A percentile compares a stretch with the other conserved stretches of the same genome.
Evolutionary conservation across 2,329 filamentous ascomycete genomes (phyloP).

Genomic region (Colletotrichum camelliae): DNA sequence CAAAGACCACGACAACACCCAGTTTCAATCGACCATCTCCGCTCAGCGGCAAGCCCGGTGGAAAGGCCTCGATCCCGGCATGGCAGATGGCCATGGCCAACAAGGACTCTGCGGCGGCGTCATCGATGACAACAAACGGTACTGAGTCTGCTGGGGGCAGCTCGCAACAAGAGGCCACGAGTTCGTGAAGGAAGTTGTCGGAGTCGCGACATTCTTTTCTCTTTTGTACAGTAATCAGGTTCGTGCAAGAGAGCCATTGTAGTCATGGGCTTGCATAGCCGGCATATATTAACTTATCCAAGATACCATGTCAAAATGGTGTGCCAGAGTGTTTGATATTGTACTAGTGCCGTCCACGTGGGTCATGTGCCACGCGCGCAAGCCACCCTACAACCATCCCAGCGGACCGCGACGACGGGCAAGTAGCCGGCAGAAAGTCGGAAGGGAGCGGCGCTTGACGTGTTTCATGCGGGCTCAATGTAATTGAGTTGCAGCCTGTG

Average conservation of each 20-base stretch:
- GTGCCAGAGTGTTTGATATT: not conserved
- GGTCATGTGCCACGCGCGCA: not conserved
- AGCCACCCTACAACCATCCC: not conserved
- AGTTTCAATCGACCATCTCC: conserved; percentile 29
- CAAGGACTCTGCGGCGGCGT: conserved; percentile 34
- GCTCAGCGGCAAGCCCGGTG: conserved; percentile 47
- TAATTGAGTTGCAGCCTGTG: not conserved
- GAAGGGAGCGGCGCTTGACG: not conserved
- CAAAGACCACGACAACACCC: conserved; percentile 34
- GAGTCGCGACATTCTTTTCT: not conserved
- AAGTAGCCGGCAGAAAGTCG: not conserved
- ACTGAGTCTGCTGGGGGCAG: conserved; percentile 20
- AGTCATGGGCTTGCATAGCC: not conserved
- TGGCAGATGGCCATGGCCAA: conserved; percentile 79
- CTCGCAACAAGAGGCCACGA: conserved; percentile 11
- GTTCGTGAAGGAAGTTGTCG: not conserved
- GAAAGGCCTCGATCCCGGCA: conserved; percentile 74
- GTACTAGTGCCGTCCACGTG: not conserved
- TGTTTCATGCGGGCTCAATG: not conserved
- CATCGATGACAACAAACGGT: conserved; percentile 30
- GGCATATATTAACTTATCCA: not conserved
- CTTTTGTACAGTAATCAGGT: not conserved
- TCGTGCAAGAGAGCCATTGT: not conserved
- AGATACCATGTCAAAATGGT: not conserved
- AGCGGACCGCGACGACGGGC: not conserved